These are phyloP conservation scores for Candida ipomoeae DNA, from an alignment of 805 yeast genomes.

Conservation along the genomic window DNA sequence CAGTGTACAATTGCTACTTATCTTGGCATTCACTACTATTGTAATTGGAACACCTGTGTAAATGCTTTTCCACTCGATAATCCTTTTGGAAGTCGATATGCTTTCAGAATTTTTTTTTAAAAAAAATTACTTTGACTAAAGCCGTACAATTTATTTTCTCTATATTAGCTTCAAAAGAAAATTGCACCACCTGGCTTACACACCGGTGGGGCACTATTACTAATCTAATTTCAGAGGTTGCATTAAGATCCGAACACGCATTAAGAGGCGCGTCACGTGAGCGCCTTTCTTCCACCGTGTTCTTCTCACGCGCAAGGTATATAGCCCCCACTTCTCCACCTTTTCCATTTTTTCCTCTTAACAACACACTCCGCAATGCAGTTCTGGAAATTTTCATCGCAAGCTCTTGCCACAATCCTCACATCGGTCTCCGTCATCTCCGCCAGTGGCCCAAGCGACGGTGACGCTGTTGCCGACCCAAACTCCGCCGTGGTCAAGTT, in stretches of 20 bases:
- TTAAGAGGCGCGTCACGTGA: not conserved
- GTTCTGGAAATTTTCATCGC: slow-evolving; percentile 39
- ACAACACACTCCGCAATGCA: slow-evolving; percentile 23
- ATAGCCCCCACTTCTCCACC: slow-evolving; percentile 5
- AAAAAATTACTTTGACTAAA: too few species aligned
- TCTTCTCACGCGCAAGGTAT: slow-evolving; percentile 6
- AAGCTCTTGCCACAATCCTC: slow-evolving; percentile 34
- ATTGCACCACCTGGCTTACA: not conserved
- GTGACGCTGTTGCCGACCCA: slow-evolving; percentile 69
- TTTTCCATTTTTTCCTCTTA: not conserved
- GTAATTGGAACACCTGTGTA: too few species aligned
- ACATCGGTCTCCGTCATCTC: slow-evolving; percentile 30
- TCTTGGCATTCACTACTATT: too few species aligned
- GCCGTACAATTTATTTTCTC: too few species aligned
- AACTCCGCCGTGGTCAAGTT: slow-evolving; percentile 86
- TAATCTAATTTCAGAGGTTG: not conserved
- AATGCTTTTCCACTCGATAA: too few species aligned
- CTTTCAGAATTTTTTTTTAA: too few species aligned
- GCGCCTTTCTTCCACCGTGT: slow-evolving; percentile 13
- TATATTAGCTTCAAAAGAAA: too few species aligned
- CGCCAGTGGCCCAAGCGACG: slow-evolving; percentile 42
- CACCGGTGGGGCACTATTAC: not conserved
- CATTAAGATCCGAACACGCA: slow-evolving; percentile 1
- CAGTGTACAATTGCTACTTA: too few species aligned
- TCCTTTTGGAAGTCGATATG: too few species aligned